Evolutionary conservation across 352 stramenopile species (phyloP), one percentile per base, ranked within the genome.

Genomic region (Aphanomyces invadans): DNA sequence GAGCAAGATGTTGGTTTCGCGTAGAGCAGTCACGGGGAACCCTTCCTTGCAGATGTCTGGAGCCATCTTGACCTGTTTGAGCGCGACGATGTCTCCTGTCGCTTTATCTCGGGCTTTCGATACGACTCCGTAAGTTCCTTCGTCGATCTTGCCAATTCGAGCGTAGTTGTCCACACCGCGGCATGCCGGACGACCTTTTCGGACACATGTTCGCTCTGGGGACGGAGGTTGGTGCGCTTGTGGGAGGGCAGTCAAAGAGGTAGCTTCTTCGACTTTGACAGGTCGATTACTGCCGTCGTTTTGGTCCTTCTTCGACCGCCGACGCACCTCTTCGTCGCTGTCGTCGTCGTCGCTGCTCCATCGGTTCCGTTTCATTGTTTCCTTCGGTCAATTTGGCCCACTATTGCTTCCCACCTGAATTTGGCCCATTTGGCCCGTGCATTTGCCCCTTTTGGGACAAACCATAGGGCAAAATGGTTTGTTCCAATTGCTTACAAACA

Each of bases 111-210:
- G 76, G 32, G 92, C 96, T 62, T 95, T 97, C 69, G 93, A 99
- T 2, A 99, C 96, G 57, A 98, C 89, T 4, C 96, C 96, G 72
- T 98, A 99, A 23, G 95, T 98, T 2, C 96, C 96, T 78, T 98
- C 92, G 55, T 97, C 93, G 53, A 99, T 92, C 62, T 92, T 93
- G 33, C 81, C 82, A 26, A 99, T 88, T 5, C 93, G 82, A 62
- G 96, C 88, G 66, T 98, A 99, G 60, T 78, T 91, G 62, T 98
- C 92, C 39, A 99, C 95, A 54, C 87, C 97, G 39, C 95, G 88
- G 70, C 94, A 99, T 53, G 94, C 23, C 19, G 55, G 55, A 17
- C 55, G 55, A 26, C 55, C 55, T 26, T 64, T 49, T 7, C 26
- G 53, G 17, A 44, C 53, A 9, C 19, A 19, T 11, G 36, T 46